Evolutionary conservation across 306 rosid genomes (phyloP), one percentile per base, ranked within the genome.

Genomic region (Quercus robur): DNA sequence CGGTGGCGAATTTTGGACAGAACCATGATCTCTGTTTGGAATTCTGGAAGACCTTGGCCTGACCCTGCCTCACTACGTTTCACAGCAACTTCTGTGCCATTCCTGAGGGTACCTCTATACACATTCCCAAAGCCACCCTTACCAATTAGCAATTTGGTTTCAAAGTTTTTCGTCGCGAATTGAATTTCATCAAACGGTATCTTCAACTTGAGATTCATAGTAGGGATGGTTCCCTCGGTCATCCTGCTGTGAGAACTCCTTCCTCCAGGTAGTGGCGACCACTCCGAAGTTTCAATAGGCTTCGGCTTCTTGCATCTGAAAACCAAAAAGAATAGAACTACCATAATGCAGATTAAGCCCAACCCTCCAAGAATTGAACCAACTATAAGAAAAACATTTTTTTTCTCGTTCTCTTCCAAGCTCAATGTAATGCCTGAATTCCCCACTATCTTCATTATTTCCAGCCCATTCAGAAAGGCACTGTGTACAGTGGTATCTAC

Each of bases 121-220:
- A 90, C 89, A 12, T 76, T 78, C 30, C 91, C 90, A 81, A 90
- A 90, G 1, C 94, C 88, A 59, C 90, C 92, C 75, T 72, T 77
- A 0, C 94, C 89, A 20, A 84, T 79, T 13, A 81, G 31, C 25
- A 82, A 67, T 12, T 79, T 86, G 23, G 57, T 0, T 74, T 84
- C 81, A 52, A 88, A 90, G 71, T 79, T 83, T 52, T 77, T 83
- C 1, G 92, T 88, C 1, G 88, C 88, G 8, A 18, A 59, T 21
- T 64, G 90, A 49, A 90, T 75, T 44, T 86, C 88, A 41, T 54
- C 46, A 41, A 88, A 75, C 5, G 90, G 35, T 23, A 88, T 57
- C 75, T 72, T 88, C 83, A 86, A 69, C 20, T 78, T 87, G 41
- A 90, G 87, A 73, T 86, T 68, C 46, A 83, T 25, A 78, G 62